These are phyloP conservation scores for Trypanosoma rangeli DNA, from an alignment of 208 protist species.

Conservation along the genomic window DNA sequence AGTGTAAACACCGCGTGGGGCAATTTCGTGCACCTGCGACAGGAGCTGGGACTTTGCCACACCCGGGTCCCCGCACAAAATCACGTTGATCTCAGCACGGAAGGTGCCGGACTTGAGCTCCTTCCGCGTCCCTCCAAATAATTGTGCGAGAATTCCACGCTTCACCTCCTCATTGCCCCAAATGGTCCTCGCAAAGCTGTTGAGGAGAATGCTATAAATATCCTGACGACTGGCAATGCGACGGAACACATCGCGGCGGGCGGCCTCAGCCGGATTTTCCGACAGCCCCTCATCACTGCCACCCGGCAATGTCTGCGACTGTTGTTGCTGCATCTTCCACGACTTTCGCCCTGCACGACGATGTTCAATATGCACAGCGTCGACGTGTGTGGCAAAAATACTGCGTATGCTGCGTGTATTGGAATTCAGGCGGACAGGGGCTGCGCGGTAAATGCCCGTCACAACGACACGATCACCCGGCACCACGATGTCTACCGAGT, in stretches of 20 bases:
- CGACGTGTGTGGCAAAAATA: conserved; percentile 97
- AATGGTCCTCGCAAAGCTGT: conserved; percentile 97
- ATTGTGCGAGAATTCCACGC: conserved; percentile 97
- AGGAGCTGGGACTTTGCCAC: conserved; percentile 99
- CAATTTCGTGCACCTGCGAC: conserved; percentile 97
- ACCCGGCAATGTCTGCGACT: not conserved
- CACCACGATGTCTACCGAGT: conserved; percentile 94
- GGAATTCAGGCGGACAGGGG: conserved; percentile 92
- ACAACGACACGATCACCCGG: conserved; percentile 98
- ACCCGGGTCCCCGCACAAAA: conserved; percentile 99
- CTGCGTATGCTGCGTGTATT: conserved; percentile 92
- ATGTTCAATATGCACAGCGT: conserved; percentile 97
- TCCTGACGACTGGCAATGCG: conserved; percentile 78
- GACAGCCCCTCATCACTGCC: conserved; percentile 4
- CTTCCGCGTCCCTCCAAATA: conserved; percentile 98
- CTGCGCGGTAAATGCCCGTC: conserved; percentile 97
- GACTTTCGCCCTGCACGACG: conserved; percentile 41
- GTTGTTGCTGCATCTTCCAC: conserved; percentile 22
- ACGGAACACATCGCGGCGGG: conserved; percentile 75
- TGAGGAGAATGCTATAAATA: conserved; percentile 96
- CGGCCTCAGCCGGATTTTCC: conserved; percentile 45
- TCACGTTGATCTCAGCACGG: conserved; percentile 98
- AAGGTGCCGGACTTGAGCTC: conserved; percentile 80
- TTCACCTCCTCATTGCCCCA: conserved; percentile 99
- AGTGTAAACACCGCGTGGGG: conserved; percentile 98